Base-by-base conservation (phyloP, 2,329 filamentous ascomycete genomes). In the Moelleriella libera region DNA sequence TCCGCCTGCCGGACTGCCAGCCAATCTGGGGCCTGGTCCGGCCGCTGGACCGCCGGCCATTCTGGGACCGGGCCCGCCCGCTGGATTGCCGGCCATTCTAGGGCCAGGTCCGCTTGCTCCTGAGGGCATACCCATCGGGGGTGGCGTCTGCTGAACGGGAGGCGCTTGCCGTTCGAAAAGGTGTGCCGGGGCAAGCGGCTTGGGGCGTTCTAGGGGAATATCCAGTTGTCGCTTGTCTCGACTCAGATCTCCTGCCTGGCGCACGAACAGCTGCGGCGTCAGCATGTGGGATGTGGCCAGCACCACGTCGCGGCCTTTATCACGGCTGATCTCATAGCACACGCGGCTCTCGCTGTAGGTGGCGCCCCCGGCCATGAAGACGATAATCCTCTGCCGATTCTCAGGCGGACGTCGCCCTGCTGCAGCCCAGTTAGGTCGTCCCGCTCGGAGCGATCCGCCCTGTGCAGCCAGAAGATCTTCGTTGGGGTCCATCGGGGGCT, bases 361-460 rank as follows among this genome's bases (percentile, higher is more conserved):
- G 21, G 92, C 92, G 43, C 92, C 92, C 44, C 92, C 92, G 1
- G 90, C 92, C 75, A 97, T 83, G 62, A 95, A 97, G 12, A 97
- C 82, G 50, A 98, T 85, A 47, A 97, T 76, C 46, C 92, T 81
- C 62, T 98, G 92, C 47, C 84, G 80, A 53, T 89, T 94, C 61
- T 97, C 90, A 2, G 64, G 50, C 73, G 78, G 50, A 70, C 81
- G 77, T 43, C 83, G 75, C 42, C 88, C 82, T 8, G 85, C 83
- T 47, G 87, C 86, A 2, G 92, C 92, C 92, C 92, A 98, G 41
- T 89, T 95, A 2, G 90, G 92, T 58, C 95, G 94, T 12, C 88
- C 88, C 8, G 87, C 86, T 49, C 92, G 84, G 29, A 98, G 75
- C 11, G 90, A 97, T 10, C 85, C 79, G 53, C 85, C 75, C 30